phyloP scores from a whole-genome alignment of 2,329 filamentous ascomycete genomes.

The Pseudogymnoascus sp. region DNA sequence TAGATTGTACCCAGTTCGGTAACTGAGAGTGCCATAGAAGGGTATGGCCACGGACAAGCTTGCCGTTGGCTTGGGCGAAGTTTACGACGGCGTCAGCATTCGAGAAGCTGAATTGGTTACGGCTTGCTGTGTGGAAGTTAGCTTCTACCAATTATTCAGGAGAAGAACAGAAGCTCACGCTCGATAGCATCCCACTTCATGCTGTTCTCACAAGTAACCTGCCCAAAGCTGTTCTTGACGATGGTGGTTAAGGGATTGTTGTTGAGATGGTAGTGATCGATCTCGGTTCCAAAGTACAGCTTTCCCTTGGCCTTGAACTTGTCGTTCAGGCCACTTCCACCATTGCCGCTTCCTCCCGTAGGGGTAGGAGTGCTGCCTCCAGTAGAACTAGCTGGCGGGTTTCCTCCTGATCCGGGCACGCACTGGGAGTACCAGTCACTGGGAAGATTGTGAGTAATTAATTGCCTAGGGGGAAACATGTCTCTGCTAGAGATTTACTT shows the following conservation, averaged over 20 bases:
- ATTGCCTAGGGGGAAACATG: not conserved
- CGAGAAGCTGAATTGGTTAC: slow-evolving; percentile 48
- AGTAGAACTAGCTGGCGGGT: not conserved
- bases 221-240: slow-evolving; percentile 56
- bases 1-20: slow-evolving; percentile 51
- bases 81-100: slow-evolving; percentile 53
- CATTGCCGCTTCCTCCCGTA: not conserved
- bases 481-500: not conserved
- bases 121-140: slow-evolving; percentile 20
- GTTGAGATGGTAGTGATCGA: slow-evolving; percentile 48
- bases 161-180: slow-evolving; percentile 19
- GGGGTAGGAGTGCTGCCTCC: not conserved
- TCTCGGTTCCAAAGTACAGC: slow-evolving; percentile 55
- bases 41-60: slow-evolving; percentile 59
- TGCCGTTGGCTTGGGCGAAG: slow-evolving; percentile 49
- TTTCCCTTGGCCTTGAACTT: slow-evolving; percentile 58
- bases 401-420: slow-evolving; percentile 7
- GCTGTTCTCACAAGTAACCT: slow-evolving; percentile 61
- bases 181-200: slow-evolving; percentile 65
- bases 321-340: slow-evolving; percentile 43
- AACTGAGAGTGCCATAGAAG: slow-evolving; percentile 59
- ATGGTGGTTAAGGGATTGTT: slow-evolving; percentile 45
- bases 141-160: not conserved
- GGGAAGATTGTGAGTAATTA: not conserved
- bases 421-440: slow-evolving; percentile 14